These are phyloP conservation scores for Chalaropsis ovoidea DNA, from an alignment of 2,329 filamentous ascomycete genomes.

Conservation along the genomic window DNA sequence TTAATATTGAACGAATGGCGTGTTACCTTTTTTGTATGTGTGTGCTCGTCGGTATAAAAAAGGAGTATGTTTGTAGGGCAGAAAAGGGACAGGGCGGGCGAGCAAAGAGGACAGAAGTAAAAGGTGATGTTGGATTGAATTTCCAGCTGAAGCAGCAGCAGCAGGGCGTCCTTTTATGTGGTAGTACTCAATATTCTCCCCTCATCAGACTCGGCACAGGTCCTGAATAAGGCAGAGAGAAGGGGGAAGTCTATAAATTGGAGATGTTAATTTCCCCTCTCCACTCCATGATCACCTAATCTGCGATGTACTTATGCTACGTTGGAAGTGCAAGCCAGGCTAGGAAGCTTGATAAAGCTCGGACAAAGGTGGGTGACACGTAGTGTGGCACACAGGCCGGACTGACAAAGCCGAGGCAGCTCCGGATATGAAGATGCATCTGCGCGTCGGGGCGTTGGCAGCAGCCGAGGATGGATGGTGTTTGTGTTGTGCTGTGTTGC, in stretches of 20 bases:
- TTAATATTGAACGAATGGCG: slow-evolving; percentile 1
- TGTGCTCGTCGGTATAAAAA: not conserved
- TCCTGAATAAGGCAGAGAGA: not conserved
- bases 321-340: not conserved
- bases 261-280: not conserved
- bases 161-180: too few relatives aligned
- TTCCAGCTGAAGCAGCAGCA: too few relatives aligned
- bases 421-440: not conserved
- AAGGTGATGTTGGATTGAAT: too few relatives aligned
- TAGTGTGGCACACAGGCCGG: not conserved
- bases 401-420: not conserved
- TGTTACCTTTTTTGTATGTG: not conserved
- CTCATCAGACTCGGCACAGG: too few relatives aligned
- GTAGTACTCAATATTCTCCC: too few relatives aligned
- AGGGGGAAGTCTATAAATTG: not conserved
- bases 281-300: not conserved
- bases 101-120: too few relatives aligned
- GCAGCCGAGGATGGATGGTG: not conserved
- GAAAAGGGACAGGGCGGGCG: too few relatives aligned
- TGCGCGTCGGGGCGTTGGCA: not conserved
- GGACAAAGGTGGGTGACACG: not conserved
- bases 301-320: not conserved
- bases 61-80: too few relatives aligned
- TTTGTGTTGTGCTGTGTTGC: not conserved
- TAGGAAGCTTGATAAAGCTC: not conserved